Percentiles rank a stretch among this genome's conserved stretches.
Evolutionary conservation across 768 basidiomycete species (phyloP).

Genomic region (Podaxis rugospora): DNA sequence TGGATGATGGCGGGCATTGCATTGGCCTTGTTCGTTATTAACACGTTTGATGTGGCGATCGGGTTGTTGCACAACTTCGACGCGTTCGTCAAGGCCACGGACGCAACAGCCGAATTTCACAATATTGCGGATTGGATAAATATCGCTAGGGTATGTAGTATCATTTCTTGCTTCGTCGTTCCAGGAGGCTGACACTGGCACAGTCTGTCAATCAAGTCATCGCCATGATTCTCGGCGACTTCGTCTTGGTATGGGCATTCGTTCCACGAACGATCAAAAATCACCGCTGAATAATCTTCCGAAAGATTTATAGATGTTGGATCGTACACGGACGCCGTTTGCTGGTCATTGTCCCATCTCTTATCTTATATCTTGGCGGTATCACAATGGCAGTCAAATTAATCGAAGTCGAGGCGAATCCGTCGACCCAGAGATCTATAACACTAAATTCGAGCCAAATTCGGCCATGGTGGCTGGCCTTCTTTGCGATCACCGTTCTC

Average conservation of each 20-base stretch:
- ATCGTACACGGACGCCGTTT: slow-evolving; percentile 7
- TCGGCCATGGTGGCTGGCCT: background rate
- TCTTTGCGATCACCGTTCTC: background rate
- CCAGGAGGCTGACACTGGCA: background rate
- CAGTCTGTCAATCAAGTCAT: slow-evolving; percentile 8
- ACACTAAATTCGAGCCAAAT: background rate
- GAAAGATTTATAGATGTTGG: slow-evolving; percentile 8
- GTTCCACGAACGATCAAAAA: background rate
- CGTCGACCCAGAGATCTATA: background rate
- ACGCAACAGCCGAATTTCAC: background rate
- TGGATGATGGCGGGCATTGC: slow-evolving; percentile 7
- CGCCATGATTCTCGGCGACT: slow-evolving; percentile 10
- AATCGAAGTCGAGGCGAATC: background rate
- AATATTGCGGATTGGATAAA: slow-evolving; percentile 9
- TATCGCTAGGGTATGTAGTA: background rate
- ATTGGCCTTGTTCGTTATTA: background rate
- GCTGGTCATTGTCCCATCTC: slow-evolving; percentile 7
- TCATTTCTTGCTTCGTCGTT: background rate
- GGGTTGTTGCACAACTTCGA: slow-evolving; percentile 9
- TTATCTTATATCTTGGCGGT: background rate
- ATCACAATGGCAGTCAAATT: background rate
- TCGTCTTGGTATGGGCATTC: slow-evolving; percentile 5
- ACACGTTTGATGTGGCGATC: slow-evolving; percentile 7
- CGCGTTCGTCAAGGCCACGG: background rate
- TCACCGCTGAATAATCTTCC: too few relatives aligned